Base-by-base conservation (phyloP, 768 basidiomycete genomes). In the Auriscalpium microsporum region DNA sequence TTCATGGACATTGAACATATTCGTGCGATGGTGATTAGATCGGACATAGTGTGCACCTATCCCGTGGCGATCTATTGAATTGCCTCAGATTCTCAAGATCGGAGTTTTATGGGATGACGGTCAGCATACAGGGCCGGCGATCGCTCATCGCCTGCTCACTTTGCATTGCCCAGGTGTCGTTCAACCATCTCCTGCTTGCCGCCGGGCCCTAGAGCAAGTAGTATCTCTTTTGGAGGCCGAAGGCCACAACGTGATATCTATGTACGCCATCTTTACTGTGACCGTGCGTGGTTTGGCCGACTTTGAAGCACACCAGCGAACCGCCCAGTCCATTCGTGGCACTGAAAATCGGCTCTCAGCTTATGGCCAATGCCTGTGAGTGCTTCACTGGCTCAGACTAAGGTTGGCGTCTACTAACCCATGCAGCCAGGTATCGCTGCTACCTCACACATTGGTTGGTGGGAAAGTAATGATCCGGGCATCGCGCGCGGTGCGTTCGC, bases 151-250 rank as follows among this genome's bases (percentile, higher is more conserved):
- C 14, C 8, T 7, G 19, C n/a, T 17, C 19, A 53, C 50, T 57
- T 10, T 21, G 23, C 10, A 40, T 21, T 52, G 14, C 21, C 21
- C 35, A 86, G 85, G 80, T 6, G 74, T 83, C 35, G 75, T 85
- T 2, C 59, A 66, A 33, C 79, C 81, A 3, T 83, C 84, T 2
- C 83, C 84, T 1, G 78, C 83, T 0, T 83, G 82, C 56, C 64
- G 66, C 34, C 75, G 83, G n/a, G 82, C 79, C 14, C 69, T 84
- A 9, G 61, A 73, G 37, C 68, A 58, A 21, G 80, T 82, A 1
- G 74, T 76, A 1, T 69, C 75, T 0, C 66, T 68, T 5, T 67
- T 85, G 17, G 55, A 69, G 35, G 72, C 68, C 35, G 57, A 75
- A 11, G 82, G 81, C 0, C 78, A 84, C 35, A 70, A 78, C 45